phyloP scores from a whole-genome alignment of 495 filamentous ascomycete genomes.

The Penicillium manginii region DNA sequence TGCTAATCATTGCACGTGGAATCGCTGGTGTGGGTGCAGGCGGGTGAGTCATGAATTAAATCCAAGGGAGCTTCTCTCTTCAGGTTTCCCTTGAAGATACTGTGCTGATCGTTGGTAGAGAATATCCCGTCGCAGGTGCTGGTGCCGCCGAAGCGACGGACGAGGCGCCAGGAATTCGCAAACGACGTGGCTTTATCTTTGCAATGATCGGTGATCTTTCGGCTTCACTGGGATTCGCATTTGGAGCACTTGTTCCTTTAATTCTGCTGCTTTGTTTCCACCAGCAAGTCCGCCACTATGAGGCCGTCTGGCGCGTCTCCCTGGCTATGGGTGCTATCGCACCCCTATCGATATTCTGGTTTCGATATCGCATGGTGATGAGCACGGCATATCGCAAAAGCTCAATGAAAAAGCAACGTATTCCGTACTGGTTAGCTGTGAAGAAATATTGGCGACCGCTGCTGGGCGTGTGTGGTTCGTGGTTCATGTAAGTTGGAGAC shows the following conservation, averaged over 20 bases:
- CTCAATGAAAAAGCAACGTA: conserved; percentile 51
- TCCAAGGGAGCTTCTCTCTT: background rate
- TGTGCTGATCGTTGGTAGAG: conserved; percentile 20
- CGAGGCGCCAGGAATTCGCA: conserved; percentile 31
- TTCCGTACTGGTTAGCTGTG: conserved; percentile 36
- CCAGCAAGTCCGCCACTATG: conserved; percentile 29
- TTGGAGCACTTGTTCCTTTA: conserved; percentile 34
- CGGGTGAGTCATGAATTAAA: conserved; percentile 19
- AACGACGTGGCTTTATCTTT: conserved; percentile 39
- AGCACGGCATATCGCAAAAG: conserved; percentile 71
- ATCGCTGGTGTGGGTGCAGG: conserved; percentile 35
- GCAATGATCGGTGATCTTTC: conserved; percentile 42
- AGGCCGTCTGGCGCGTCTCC: conserved; percentile 38
- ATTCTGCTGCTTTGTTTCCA: conserved; percentile 34
- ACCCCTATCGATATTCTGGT: conserved; percentile 43
- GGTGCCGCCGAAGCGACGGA: conserved; percentile 42
- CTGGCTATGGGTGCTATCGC: conserved; percentile 36
- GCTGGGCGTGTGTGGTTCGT: conserved; percentile 36
- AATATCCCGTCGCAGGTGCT: conserved; percentile 38
- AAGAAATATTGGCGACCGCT: conserved; percentile 44
- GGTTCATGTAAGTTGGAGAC: conserved; percentile 37
- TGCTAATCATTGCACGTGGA: conserved; percentile 31
- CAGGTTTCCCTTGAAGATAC: background rate
- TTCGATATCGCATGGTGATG: conserved; percentile 44
- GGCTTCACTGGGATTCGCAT: conserved; percentile 37